Evolutionary conservation across 2,329 filamentous ascomycete species (phyloP).

Genomic region (Paraphoma chrysanthemicola): DNA sequence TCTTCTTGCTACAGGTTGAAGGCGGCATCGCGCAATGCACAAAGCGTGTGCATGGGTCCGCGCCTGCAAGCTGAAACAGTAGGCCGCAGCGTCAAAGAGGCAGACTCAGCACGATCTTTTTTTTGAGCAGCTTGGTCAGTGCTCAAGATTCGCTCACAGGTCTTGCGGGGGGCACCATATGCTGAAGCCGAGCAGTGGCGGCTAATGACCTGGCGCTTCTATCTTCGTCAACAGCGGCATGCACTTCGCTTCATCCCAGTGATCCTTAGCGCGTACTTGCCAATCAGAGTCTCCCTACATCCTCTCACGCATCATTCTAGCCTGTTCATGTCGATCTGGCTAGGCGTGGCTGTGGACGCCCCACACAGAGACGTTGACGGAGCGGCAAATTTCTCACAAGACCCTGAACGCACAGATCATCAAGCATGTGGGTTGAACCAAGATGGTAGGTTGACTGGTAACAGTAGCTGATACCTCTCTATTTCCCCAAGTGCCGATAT

Average conservation of each 20-base stretch:
- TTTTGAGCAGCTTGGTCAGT: background rate
- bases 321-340: background rate
- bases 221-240: background rate
- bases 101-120: background rate
- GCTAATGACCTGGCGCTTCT: background rate
- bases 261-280: background rate
- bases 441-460: background rate
- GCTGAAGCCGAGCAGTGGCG: background rate
- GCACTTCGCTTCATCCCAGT: background rate
- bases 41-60: background rate
- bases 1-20: background rate
- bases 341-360: background rate
- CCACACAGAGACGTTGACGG: background rate
- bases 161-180: background rate
- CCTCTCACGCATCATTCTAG: background rate
- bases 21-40: background rate
- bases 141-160: background rate
- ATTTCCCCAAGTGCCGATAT: no score
- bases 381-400: background rate
- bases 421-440: background rate
- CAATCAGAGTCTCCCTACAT: background rate
- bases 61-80: background rate
- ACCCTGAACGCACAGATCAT: background rate
- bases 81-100: background rate
- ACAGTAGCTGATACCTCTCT: background rate